Conservation (phyloP, 495 filamentous ascomycete species). For the Lichenothelia convexa region DNA sequence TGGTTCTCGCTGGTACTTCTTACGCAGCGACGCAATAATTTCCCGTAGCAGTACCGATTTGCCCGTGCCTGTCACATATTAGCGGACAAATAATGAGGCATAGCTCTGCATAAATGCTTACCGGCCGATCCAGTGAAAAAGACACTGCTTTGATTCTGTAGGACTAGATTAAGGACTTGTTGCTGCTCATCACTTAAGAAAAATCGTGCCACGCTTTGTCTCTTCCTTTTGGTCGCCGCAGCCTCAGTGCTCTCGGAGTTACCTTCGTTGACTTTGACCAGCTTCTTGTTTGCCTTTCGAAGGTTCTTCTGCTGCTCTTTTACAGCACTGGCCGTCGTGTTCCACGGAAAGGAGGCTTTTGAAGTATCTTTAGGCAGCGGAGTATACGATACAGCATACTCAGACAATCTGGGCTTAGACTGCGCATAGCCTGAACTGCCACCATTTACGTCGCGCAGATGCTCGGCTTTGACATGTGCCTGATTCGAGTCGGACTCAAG, state of each 20-base stretch:
- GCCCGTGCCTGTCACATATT: no score
- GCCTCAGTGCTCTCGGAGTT: constrained; percentile 14
- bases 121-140: constrained; percentile 97
- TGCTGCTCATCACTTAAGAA: constrained; percentile 72
- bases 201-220: constrained; percentile 34
- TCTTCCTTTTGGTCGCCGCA: constrained; percentile 20
- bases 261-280: constrained; percentile 25
- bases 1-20: constrained; percentile 51
- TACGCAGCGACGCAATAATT: constrained; percentile 63
- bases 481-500: constrained; percentile 17
- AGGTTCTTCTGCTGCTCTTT: constrained; percentile 68
- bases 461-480: neutral
- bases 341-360: constrained; percentile 40
- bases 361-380: constrained; percentile 19
- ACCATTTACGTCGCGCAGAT: neutral
- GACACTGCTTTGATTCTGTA: constrained; percentile 61
- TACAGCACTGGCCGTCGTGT: constrained; percentile 60
- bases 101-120: no score
- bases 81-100: constrained; percentile 1
- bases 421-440: constrained; percentile 3
- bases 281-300: constrained; percentile 46
- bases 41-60: constrained; percentile 91
- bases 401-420: constrained; percentile 13
- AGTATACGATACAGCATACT: constrained; percentile 13
- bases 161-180: constrained; percentile 63